phyloP scores from a whole-genome alignment of 179 eudicot genomes.

The Nepenthes alata region DNA sequence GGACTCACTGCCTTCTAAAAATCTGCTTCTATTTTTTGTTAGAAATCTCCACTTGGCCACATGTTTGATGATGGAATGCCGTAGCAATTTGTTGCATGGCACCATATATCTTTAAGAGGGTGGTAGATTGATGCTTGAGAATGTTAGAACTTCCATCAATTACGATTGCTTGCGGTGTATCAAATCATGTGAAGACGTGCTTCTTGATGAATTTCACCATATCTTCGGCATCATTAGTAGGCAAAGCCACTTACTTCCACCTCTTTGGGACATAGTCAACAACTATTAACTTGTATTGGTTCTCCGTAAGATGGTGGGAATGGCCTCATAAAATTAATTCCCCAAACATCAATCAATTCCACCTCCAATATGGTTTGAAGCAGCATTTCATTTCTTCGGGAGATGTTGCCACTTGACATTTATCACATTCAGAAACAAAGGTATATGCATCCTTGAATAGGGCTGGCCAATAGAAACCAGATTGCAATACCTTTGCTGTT shows the following conservation, averaged over 20 bases:
- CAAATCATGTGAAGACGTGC: not conserved
- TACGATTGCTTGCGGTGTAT: not conserved
- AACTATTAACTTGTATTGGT: not conserved
- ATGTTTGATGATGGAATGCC: not conserved
- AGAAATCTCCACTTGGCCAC: not conserved
- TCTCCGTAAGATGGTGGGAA: not conserved
- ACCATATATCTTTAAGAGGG: not conserved
- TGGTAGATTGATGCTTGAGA: not conserved
- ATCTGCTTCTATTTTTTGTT: not conserved
- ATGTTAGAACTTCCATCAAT: not conserved
- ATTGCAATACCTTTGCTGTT: not conserved
- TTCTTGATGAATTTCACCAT: not conserved
- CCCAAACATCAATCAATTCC: constrained; percentile 8
- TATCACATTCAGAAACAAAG: not conserved
- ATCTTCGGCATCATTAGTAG: not conserved
- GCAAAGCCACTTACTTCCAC: no score
- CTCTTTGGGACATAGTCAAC: not conserved
- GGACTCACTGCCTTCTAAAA: not conserved
- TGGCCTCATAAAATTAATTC: not conserved
- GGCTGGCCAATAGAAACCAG: constrained; percentile 5
- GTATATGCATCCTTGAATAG: constrained; percentile 1
- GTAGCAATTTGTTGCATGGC: no score
- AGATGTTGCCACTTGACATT: constrained; percentile 1
- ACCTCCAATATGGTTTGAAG: constrained; percentile 3
- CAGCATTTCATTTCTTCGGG: not conserved